Conservation (phyloP, 73 alveolate species). For the Blepharisma japonicum region DNA sequence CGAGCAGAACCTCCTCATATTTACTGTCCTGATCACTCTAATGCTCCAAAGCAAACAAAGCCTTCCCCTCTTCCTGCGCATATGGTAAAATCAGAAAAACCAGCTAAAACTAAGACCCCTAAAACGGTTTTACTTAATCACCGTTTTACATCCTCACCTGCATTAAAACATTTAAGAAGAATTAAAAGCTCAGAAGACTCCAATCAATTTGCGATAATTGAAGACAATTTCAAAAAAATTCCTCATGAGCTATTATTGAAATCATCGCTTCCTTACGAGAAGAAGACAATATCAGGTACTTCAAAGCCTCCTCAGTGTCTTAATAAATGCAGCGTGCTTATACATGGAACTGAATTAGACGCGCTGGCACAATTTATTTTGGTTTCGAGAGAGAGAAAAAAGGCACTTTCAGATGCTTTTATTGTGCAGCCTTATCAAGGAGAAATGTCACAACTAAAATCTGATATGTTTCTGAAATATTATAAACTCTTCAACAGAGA, state of each 20-base stretch:
- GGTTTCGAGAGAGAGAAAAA: too few species aligned
- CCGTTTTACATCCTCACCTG: neutral
- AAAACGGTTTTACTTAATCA: neutral
- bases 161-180: neutral
- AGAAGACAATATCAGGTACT: too few species aligned
- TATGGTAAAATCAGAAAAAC: neutral
- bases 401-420: too few species aligned
- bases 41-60: neutral
- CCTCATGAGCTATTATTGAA: neutral
- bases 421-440: too few species aligned
- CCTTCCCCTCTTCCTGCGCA: neutral
- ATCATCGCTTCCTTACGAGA: too few species aligned
- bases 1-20: neutral
- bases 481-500: neutral
- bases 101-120: neutral
- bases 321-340: too few species aligned
- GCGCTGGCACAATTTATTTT: too few species aligned
- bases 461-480: neutral
- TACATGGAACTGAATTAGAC: too few species aligned
- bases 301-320: too few species aligned
- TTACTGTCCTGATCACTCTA: slow-evolving; percentile 1
- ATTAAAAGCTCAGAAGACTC: neutral
- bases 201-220: neutral
- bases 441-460: neutral
- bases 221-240: neutral